Evolutionary conservation across 2,329 filamentous ascomycete genomes (phyloP), one percentile per base, ranked within the genome.

Genomic region (Colletotrichum somersetense): DNA sequence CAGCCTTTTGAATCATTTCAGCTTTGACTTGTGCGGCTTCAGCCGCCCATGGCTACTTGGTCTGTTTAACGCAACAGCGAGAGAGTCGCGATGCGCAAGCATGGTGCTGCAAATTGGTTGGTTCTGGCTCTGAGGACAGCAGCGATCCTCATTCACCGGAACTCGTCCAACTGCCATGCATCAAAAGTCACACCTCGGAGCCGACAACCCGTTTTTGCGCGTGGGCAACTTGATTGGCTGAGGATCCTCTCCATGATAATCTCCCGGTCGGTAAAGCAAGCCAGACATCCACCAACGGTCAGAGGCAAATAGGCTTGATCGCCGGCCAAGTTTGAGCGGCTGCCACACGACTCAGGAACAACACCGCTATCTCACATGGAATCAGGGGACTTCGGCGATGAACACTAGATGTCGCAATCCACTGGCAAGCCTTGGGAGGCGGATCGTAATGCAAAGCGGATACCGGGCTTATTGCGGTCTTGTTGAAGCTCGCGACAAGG

Each of bases 401-500:
- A 42, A 1, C 50, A 38, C 18, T 11, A 44, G 23, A 33, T 38
- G 18, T 20, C 23, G 12, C 48, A 64, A 55, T 42, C n/a, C 38
- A 44, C 35, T 14, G 18, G 11, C 14, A 64, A 35, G 12, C 18
- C 26, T 14, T 57, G 58, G 4, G 40, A 52, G 44, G 62, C 66
- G 66, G 62, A 66, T 69, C 46, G 23, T 56, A 50, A 42, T 30
- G 48, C 33, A 18, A 20, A 26, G 55, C 46, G 62, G 62, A 58
- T 56, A 42, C 44, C 66, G 71, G 66, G 71, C 66, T 56, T 71
- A 62, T 71, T 62, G 67, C 66, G 61, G 67, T 58, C 62, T 71
- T 57, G 62, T 62, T 40, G 30, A 48, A 18, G 35, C 55, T 48
- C 35, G 33, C 42, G 62, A 53, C 59, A 56, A 58, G 67, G 71